Evolutionary conservation across 306 rosid species (phyloP), one percentile per base, ranked within the genome.

Genomic region (Sicyos edulis): DNA sequence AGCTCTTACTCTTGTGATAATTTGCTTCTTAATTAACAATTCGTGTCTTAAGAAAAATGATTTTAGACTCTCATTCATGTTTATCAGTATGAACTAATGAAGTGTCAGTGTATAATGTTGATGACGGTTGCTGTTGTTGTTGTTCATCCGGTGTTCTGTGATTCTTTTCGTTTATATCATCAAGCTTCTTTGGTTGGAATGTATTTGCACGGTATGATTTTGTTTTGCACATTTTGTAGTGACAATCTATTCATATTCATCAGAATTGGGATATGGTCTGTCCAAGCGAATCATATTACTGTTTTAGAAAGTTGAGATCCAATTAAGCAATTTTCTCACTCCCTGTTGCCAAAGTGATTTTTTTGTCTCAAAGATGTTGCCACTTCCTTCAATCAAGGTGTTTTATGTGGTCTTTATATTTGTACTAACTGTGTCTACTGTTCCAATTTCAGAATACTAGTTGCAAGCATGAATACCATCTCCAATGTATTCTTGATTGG

Each of bases 401-500:
- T n/a, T 63, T 14, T 63, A 40, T 17, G 15, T 63, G 70, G 70
- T 15, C 6, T 63, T 40, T 63, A 16, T 40, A 10, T 63, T 17
- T 40, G 51, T 17, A 65, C 20, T 65, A 42, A 65, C 54, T 7
- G 12, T 65, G 32, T 5, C 53, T 34, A 47, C 54, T 59, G 67
- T 68, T 78, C 60, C 26, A 77, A 61, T 78, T 78, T 64, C 91
- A 93, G 98, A 80, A 86, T 74, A 93, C 98, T 54, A 79, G 80
- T 82, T 93, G 98, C 93, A 93, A 86, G 71, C 97, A 93, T 72
- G 97, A 93, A 76, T 93, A 90, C 78, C 97, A 93, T 80, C 88
- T 93, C 78, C 98, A 90, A 55, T 93, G 98, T 80, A 93, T 93
- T 77, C 87, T 93, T 70, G 97, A 93, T 82, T 93, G 98, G 98